Base-by-base conservation (phyloP, 495 filamentous ascomycete genomes). In the Penicillium antarcticum region DNA sequence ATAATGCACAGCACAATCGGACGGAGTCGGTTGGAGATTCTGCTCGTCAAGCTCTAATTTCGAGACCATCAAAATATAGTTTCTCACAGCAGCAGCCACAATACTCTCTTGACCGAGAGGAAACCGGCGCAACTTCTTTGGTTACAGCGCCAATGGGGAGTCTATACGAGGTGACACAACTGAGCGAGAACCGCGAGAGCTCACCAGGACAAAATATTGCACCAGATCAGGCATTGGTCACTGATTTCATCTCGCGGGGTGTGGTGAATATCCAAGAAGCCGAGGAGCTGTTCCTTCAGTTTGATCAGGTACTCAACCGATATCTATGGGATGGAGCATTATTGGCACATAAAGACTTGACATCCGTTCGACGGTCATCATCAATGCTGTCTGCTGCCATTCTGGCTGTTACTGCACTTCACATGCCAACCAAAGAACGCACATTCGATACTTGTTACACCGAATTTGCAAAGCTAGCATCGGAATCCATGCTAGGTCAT, bases 81-180 rank as follows among this genome's bases (percentile, higher is more conserved):
- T 63, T 61, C 16, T 53, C 57, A 5, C 60, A 65, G 33, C 68
- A 63, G 45, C 66, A 63, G 40, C 53, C 68, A 33, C 72, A 74
- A 31, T 75, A 69, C 51, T 66, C 70, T 5, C 67, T 73, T 6
- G 73, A 77, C 31, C 61, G 61, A 35, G 73, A 76, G 47, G 73
- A 77, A 31, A 72, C 68, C 18, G 65, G 65, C 11, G 63, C 65
- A 17, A 64, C 67, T 3, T 74, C 74, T 1, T 45, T 82, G 37
- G 73, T 83, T 16, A 73, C 79, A 13, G 80, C 77, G 17, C 80
- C 80, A 1, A 83, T 84, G 78, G 74, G 78, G 10, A 82, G 76
- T 55, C 56, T 84, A 31, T 84, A 80, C 52, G 80, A 83, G 61
- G 80, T 84, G 34, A 84, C 80, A 4, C 79, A 79, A 52, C 55